A percentile compares a stretch with the other conserved stretches of the same genome.
These are phyloP conservation scores for Anthoceros angustus DNA, from an alignment of 225 moss, liverwort and hornwort species.

Conservation along the genomic window DNA sequence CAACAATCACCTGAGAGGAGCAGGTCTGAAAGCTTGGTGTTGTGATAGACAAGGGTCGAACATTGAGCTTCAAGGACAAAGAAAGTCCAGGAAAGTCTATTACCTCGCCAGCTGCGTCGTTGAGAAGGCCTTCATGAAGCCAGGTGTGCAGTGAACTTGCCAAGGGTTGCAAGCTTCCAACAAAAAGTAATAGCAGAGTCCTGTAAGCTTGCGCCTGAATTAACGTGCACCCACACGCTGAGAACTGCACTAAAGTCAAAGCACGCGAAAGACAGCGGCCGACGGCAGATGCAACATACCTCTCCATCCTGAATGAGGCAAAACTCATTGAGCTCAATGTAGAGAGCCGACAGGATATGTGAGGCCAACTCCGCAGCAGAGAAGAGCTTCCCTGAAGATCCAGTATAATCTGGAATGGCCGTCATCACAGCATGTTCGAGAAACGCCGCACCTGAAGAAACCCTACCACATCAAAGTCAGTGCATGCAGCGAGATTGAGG, in stretches of 20 bases:
- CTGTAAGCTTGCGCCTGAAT: constrained; percentile 67
- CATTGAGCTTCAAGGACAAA: background rate
- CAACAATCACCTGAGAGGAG: too few relatives aligned
- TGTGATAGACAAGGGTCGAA: constrained; percentile 8
- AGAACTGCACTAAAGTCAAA: background rate
- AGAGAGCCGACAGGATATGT: constrained; percentile 72
- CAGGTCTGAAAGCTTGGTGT: background rate
- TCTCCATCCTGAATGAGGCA: constrained; percentile 87
- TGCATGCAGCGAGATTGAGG: background rate
- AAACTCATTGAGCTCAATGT: constrained; percentile 64
- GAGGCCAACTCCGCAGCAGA: constrained; percentile 70
- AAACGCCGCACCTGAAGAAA: constrained; percentile 90
- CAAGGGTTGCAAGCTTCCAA: constrained; percentile 72
- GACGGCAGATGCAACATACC: constrained; percentile 20
- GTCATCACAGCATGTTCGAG: constrained; percentile 62
- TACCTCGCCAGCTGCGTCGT: constrained; percentile 97
- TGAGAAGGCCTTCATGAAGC: constrained; percentile 93
- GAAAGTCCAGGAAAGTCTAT: background rate
- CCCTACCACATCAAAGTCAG: constrained; percentile 35
- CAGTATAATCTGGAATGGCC: constrained; percentile 59
- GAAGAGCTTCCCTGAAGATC: constrained; percentile 31
- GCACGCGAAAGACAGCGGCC: background rate
- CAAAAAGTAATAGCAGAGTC: constrained; percentile 68
- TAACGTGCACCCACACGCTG: background rate
- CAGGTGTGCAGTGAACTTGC: constrained; percentile 72